A percentile compares a stretch with the other conserved stretches of the same genome.
These are phyloP conservation scores for Plasmodium ovale DNA, from an alignment of 169 alveolate species.

Conservation along the genomic window DNA sequence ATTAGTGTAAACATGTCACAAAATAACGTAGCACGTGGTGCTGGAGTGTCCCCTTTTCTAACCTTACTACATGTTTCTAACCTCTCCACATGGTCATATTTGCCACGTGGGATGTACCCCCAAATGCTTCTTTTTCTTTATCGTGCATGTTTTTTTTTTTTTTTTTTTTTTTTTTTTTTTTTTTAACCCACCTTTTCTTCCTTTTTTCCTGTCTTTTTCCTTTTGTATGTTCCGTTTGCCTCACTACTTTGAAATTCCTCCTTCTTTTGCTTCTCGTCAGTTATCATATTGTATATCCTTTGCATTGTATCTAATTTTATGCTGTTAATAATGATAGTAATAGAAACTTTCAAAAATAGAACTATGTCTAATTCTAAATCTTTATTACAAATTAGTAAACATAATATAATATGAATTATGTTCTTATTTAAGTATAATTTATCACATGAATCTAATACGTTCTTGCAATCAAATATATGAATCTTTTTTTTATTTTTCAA, in stretches of 20 bases:
- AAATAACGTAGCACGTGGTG: too few species aligned
- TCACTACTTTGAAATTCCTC: slow-evolving; percentile 22
- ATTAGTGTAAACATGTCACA: too few species aligned
- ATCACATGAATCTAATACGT: slow-evolving; percentile 64
- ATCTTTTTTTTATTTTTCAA: slow-evolving; percentile 53
- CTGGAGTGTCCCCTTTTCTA: not conserved
- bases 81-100: not conserved
- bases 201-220: slow-evolving; percentile 13
- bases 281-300: slow-evolving; percentile 48
- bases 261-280: slow-evolving; percentile 59
- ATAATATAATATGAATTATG: slow-evolving; percentile 57
- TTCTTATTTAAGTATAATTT: slow-evolving; percentile 60
- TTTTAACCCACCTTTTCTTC: slow-evolving; percentile 35
- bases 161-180: too few species aligned
- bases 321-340: slow-evolving; percentile 49
- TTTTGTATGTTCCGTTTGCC: slow-evolving; percentile 4
- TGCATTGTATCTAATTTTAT: slow-evolving; percentile 63
- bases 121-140: not conserved
- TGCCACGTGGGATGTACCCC: not conserved
- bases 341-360: slow-evolving; percentile 41
- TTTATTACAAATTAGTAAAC: slow-evolving; percentile 46
- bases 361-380: slow-evolving; percentile 45
- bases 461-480: slow-evolving; percentile 69
- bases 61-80: not conserved
- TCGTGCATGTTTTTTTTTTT: not conserved